Percentiles rank a stretch among this genome's conserved stretches.
phyloP scores from a whole-genome alignment of 257 asterid genomes.

The Misopates orontium region DNA sequence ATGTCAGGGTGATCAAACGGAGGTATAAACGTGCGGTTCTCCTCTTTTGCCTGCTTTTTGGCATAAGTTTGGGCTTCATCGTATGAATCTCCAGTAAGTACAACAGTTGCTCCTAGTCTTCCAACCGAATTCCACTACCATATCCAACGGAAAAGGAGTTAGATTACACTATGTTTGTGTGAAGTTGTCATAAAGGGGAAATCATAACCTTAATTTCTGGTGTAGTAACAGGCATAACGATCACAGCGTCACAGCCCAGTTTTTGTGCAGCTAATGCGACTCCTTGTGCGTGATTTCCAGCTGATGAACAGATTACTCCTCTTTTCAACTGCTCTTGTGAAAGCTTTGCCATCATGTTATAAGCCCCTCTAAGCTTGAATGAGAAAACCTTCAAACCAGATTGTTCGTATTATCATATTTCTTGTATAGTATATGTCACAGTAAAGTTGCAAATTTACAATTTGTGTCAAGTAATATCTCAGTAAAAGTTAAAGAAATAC shows the following conservation, averaged over 20 bases:
- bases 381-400: conserved; percentile 48
- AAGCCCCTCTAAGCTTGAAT: conserved; percentile 87
- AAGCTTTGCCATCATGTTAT: conserved; percentile 96
- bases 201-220: conserved; percentile 92
- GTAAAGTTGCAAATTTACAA: conserved; percentile 12
- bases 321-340: conserved; percentile 61
- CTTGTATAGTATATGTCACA: not conserved
- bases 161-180: not conserved
- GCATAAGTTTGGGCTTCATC: conserved; percentile 95
- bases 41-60: conserved; percentile 65
- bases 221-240: conserved; percentile 90
- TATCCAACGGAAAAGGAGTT: conserved; percentile 21
- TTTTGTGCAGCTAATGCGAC: conserved; percentile 65
- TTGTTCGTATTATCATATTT: not conserved
- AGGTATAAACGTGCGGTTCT: conserved; percentile 75
- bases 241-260: conserved; percentile 52
- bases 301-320: conserved; percentile 97
- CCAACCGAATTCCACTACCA: conserved; percentile 83
- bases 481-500: not conserved
- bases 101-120: conserved; percentile 85
- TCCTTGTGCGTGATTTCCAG: conserved; percentile 99
- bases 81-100: conserved; percentile 83
- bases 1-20: conserved; percentile 99
- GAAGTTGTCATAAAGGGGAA: not conserved
- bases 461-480: not conserved